Evolutionary conservation across 2,329 filamentous ascomycete species (phyloP), one percentile per base, ranked within the genome.

Genomic region (Cadophora sp.): DNA sequence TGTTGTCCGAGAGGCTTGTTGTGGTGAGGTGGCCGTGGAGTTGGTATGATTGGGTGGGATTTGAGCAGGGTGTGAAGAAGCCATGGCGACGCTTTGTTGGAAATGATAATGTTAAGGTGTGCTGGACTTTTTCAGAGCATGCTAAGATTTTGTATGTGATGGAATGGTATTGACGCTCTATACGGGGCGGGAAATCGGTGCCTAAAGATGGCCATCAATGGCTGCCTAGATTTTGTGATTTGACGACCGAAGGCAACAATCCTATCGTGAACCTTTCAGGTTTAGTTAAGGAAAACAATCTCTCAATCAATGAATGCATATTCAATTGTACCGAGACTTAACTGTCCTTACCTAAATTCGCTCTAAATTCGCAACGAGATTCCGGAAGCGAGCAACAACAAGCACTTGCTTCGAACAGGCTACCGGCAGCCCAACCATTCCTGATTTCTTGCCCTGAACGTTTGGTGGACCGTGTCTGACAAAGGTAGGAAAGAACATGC

Each of bases 171-270:
- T 43, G 4, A n/a, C 8, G 34, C n/a, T 59, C 16, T 59, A 43
- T 43, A 59, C 43, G 43, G 26, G 11, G 22, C 19, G 4, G 4
- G 19, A 43, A 19, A 1, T 43, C n/a, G 56, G n/a, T 59, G 56
- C 56, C 31, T 40, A 22, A 37, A 43, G 19, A 2, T 16, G 22
- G 27, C 22, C 0, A 9, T 1, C 34, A 43, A n/a, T n/a, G n/a
- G 56, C 11, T 43, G 56, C 56, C 56, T 59, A 43, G 56, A 27
- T 26, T 26, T 59, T 40, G 34, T 26, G 56, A 34, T 59, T 58
- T 59, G 34, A 43, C n/a, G 4, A 26, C 27, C 19, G 22, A 27
- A 59, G 56, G 31, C 31, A 16, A 12, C 56, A 59, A 14, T 37
- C 14, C 12, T n/a, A 16, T 7, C 6, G 7, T 48, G 43, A 48